phyloP scores from a whole-genome alignment of 345 rosid species.

The Eucalyptus marginata region DNA sequence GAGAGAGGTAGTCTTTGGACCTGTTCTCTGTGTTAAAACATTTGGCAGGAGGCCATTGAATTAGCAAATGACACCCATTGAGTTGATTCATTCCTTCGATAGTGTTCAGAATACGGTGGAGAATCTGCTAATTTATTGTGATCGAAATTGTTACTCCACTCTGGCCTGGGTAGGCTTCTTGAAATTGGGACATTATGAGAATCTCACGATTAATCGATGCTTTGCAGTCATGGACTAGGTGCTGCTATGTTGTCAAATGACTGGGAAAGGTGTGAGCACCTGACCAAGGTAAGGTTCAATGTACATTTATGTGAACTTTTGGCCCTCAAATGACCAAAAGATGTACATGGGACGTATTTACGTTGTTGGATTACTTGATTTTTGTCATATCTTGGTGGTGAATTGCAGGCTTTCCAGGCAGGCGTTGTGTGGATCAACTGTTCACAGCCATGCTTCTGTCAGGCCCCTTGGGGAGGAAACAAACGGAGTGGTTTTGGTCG shows the following conservation, averaged over 20 bases:
- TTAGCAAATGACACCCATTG: constrained; percentile 88
- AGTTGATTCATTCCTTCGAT: constrained; percentile 12
- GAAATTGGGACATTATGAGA: neutral
- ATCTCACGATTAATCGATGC: neutral
- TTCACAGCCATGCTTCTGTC: constrained; percentile 92
- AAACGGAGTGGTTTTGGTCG: constrained; percentile 98
- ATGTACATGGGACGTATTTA: neutral
- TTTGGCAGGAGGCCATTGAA: constrained; percentile 82
- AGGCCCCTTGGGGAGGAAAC: constrained; percentile 97
- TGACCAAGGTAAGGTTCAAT: constrained; percentile 52
- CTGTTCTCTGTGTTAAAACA: constrained; percentile 84
- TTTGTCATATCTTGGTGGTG: neutral
- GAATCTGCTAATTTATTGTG: neutral
- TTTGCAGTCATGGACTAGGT: constrained; percentile 51
- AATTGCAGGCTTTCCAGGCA: constrained; percentile 55
- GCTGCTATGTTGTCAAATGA: constrained; percentile 85
- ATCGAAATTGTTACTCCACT: too few species aligned
- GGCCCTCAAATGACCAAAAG: neutral
- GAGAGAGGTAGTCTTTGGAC: constrained; percentile 99
- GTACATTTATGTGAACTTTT: neutral
- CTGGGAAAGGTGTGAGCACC: constrained; percentile 83
- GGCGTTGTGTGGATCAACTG: constrained; percentile 93
- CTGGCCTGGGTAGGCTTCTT: too few species aligned
- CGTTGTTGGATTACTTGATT: neutral
- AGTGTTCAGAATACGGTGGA: neutral